A percentile compares a stretch with the other conserved stretches of the same genome.
These are phyloP conservation scores for Vitis labrusca DNA, from an alignment of 164 flowering plant species.

Conservation along the genomic window DNA sequence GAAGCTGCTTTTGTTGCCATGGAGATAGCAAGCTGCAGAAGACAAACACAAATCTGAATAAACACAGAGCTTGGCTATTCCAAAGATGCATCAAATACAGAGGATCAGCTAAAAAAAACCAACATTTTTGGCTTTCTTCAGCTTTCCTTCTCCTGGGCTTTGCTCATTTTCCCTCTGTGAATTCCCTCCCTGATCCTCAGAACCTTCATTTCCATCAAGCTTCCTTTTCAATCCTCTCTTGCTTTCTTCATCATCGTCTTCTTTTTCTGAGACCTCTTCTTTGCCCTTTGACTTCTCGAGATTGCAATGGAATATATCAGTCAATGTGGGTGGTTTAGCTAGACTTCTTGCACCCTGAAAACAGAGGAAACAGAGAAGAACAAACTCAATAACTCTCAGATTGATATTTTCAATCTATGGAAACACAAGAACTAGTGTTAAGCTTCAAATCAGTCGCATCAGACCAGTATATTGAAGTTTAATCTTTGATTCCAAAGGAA, in stretches of 20 bases:
- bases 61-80: background rate
- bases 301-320: slow-evolving; percentile 48
- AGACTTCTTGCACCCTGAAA: slow-evolving; percentile 77
- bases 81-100: background rate
- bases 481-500: too few species aligned
- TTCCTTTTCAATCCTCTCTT: slow-evolving; percentile 54
- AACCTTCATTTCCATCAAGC: slow-evolving; percentile 34
- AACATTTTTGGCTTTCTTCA: slow-evolving; percentile 81
- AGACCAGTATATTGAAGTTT: too few species aligned
- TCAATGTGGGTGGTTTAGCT: slow-evolving; percentile 63
- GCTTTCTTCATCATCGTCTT: slow-evolving; percentile 21
- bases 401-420: too few species aligned
- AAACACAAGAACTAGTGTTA: too few species aligned
- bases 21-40: slow-evolving; percentile 71
- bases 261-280: slow-evolving; percentile 19
- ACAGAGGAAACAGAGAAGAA: slow-evolving; percentile 1
- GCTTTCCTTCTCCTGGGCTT: slow-evolving; percentile 35
- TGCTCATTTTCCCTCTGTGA: slow-evolving; percentile 26
- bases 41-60: background rate
- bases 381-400: background rate
- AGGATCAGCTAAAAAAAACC: slow-evolving; percentile 10
- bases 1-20: slow-evolving; percentile 85
- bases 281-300: slow-evolving; percentile 24
- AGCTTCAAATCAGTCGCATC: too few species aligned
- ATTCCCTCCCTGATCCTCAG: slow-evolving; percentile 30